Base-by-base conservation (phyloP, 2,329 filamentous ascomycete species). In the Fusarium sp. region DNA sequence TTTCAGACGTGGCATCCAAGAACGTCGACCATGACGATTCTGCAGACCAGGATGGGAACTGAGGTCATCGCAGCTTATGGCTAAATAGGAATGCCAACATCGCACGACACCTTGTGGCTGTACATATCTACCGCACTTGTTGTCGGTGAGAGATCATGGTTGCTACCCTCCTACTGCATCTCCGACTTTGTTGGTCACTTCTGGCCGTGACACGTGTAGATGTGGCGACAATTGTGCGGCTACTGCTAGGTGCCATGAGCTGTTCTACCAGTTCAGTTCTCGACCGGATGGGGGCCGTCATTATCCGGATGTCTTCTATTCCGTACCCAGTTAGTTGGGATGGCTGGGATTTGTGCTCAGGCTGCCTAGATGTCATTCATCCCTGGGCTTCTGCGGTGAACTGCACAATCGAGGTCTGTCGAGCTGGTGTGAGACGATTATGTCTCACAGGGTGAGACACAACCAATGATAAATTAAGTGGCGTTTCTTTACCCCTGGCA, bases 151-250 rank as follows among this genome's bases (percentile, higher is more conserved):
- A 59, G 70, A 50, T 52, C 27, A 50, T 56, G n/a, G 62, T 18
- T 37, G 22, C 48, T 43, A 66, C 64, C 60, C 50, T 67, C 22
- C 60, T 41, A 16, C 50, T 43, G 39, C 52, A 20, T 54, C 22
- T 56, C 29, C 16, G 33, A 35, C 13, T 39, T 61, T 6, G 18
- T 57, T 65, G 29, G 39, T 43, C 65, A 54, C 58, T 65, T 54
- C 59, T 67, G 48, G 13, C 43, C n/a, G 68, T 69, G 50, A 75
- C 56, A 74, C 69, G 69, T 73, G 56, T 75, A 27, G 60, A 6
- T 20, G 62, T 67, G 65, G 66, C 62, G 62, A 56, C 57, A 14
- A 27, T 7, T 45, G 37, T 62, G 59, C 65, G 29, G 74, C 27
- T 35, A 41, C 56, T 70, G 45, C 27, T n/a, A 27, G n/a, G 20